Percentiles rank a stretch among this genome's conserved stretches.
Conservation (phyloP, 805 yeast genomes). For the Deakozyma indianensis region DNA sequence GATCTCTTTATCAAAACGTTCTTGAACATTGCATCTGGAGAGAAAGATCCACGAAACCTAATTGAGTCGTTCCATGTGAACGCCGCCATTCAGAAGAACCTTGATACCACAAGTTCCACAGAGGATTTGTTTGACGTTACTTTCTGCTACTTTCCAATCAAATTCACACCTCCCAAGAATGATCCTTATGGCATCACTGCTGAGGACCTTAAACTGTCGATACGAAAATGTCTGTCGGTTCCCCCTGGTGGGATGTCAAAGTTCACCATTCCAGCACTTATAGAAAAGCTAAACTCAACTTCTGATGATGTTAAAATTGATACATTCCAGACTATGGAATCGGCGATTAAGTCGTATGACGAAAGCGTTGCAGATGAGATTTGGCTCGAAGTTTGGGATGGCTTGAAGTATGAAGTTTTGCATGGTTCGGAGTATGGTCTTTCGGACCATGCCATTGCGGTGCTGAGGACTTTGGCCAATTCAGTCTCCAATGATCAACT, state of each 20-base stretch:
- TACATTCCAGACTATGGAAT: conserved; percentile 45
- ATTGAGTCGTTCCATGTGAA: conserved; percentile 53
- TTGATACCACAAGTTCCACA: conserved; percentile 27
- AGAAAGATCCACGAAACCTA: conserved; percentile 87
- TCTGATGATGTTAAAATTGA: conserved; percentile 39
- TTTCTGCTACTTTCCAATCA: conserved; percentile 93
- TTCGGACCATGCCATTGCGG: conserved; percentile 26
- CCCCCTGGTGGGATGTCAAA: conserved; percentile 68
- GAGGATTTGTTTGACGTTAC: conserved; percentile 74
- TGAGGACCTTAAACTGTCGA: conserved; percentile 45
- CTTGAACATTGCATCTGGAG: conserved; percentile 62
- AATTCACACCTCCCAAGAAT: conserved; percentile 80
- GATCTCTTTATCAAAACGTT: conserved; percentile 41
- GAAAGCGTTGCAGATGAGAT: conserved; percentile 33
- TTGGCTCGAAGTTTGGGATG: conserved; percentile 75
- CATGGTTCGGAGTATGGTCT: conserved; percentile 47
- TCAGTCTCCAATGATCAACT: conserved; percentile 23
- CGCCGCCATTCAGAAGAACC: conserved; percentile 27
- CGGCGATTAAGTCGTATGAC: conserved; percentile 41
- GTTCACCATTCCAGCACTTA: conserved; percentile 42
- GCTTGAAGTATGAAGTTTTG: conserved; percentile 75
- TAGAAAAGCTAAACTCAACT: conserved; percentile 22
- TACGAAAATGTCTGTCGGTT: conserved; percentile 46
- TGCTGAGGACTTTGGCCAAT: conserved; percentile 30
- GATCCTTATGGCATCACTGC: conserved; percentile 78